A percentile compares a stretch with the other conserved stretches of the same genome.
Evolutionary conservation across 1,139 yeast genomes (phyloP).

Genomic region (Lizanozyma gosingica): DNA sequence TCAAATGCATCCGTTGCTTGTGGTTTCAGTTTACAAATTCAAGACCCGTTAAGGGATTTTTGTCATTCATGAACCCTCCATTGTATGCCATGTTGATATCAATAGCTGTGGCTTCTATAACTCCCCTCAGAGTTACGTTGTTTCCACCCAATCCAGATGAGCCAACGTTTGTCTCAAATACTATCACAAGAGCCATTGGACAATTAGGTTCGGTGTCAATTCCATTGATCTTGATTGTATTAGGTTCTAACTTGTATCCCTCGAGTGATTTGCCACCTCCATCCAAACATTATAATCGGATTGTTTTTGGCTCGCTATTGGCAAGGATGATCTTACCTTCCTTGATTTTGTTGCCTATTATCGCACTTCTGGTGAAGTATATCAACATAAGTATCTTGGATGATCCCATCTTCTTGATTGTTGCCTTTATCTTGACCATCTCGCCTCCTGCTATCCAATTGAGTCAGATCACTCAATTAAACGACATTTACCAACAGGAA

Average conservation of each 20-base stretch:
- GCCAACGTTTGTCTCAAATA: conserved; percentile 54
- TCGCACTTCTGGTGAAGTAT: conserved; percentile 59
- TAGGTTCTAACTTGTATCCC: conserved; percentile 72
- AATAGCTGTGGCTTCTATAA: conserved; percentile 74
- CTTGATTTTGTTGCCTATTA: conserved; percentile 54
- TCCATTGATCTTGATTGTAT: conserved; percentile 67
- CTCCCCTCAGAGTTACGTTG: conserved; percentile 55
- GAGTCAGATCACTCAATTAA: conserved; percentile 73
- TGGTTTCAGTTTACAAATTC: conserved; percentile 3
- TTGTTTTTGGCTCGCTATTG: conserved; percentile 59
- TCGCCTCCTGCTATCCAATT: conserved; percentile 84
- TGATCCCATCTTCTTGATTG: conserved; percentile 76
- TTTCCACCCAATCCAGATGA: conserved; percentile 47
- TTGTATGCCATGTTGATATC: conserved; percentile 85
- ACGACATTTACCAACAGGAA: conserved; percentile 67
- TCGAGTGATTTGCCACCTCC: conserved; percentile 57
- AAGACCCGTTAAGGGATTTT: conserved; percentile 15
- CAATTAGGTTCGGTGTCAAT: conserved; percentile 86
- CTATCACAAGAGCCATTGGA: conserved; percentile 64
- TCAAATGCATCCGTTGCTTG: not conserved
- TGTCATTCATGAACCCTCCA: conserved; percentile 83
- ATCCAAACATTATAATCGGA: conserved; percentile 46
- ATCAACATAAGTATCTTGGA: conserved; percentile 62
- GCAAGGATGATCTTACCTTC: conserved; percentile 77
- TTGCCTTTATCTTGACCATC: conserved; percentile 64